phyloP scores from a whole-genome alignment of 495 filamentous ascomycete species.

The Xylaria acuta region DNA sequence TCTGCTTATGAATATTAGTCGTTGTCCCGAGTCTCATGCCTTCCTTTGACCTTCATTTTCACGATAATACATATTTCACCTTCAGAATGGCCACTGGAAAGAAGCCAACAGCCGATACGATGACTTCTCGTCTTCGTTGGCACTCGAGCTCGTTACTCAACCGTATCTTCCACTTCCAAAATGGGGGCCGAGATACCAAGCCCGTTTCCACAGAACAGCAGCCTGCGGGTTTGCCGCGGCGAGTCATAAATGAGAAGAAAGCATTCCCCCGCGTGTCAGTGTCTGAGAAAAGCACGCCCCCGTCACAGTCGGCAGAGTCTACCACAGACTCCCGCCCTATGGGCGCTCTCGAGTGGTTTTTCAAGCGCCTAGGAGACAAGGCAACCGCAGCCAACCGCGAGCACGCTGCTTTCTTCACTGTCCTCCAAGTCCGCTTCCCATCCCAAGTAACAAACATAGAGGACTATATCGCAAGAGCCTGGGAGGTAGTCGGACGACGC shows the following conservation, averaged over 20 bases:
- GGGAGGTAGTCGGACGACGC: constrained; percentile 10
- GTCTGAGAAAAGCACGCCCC: neutral
- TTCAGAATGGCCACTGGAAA: constrained; percentile 1
- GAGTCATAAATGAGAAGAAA: neutral
- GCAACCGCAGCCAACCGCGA: neutral
- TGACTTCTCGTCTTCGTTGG: neutral
- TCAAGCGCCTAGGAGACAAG: constrained; percentile 7
- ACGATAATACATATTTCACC: neutral
- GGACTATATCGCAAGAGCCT: neutral
- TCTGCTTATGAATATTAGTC: constrained; percentile 6
- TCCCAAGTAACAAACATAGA: neutral
- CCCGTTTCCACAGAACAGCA: neutral
- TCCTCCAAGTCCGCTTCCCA: neutral
- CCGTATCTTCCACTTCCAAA: neutral
- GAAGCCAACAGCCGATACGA: neutral
- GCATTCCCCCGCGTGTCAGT: neutral
- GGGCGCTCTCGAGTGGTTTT: constrained; percentile 15
- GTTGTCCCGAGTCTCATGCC: neutral
- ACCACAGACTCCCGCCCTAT: constrained; percentile 4
- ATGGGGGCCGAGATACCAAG: neutral
- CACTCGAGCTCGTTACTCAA: neutral
- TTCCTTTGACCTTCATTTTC: neutral
- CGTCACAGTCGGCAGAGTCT: neutral
- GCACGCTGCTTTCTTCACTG: constrained; percentile 5
- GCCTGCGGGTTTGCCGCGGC: neutral